Percentiles rank a stretch among this genome's conserved stretches.
Evolutionary conservation across 2,329 filamentous ascomycete genomes (phyloP).

Genomic region (Scedosporium dehoogii): DNA sequence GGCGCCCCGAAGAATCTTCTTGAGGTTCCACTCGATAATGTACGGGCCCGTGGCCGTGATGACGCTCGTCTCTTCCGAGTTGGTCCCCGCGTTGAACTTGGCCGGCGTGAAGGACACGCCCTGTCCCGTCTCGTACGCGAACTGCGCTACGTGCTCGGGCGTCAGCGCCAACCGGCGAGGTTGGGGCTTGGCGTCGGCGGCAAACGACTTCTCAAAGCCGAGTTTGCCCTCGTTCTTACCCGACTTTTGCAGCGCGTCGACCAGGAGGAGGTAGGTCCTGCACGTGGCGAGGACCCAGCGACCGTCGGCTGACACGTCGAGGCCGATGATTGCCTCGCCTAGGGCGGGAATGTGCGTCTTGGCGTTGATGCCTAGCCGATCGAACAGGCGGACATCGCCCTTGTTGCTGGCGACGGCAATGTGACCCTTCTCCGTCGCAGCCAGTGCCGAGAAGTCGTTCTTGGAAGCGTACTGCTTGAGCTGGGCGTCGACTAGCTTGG

Average conservation of each 20-base stretch:
- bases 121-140: conserved; percentile 89
- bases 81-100: conserved; percentile 84
- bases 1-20: conserved; percentile 71
- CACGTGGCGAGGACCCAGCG: conserved; percentile 94
- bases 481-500: conserved; percentile 86
- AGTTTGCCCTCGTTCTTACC: conserved; percentile 97
- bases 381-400: conserved; percentile 93
- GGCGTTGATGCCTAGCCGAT: conserved; percentile 90
- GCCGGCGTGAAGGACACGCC: conserved; percentile 82
- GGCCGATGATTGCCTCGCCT: conserved; percentile 86
- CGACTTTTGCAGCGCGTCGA: conserved; percentile 80
- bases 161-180: conserved; percentile 82
- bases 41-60: conserved; percentile 95
- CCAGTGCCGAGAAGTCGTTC: conserved; percentile 91
- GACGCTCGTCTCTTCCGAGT: conserved; percentile 79
- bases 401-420: conserved; percentile 97
- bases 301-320: conserved; percentile 92
- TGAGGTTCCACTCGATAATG: conserved; percentile 92
- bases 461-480: conserved; percentile 95
- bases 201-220: conserved; percentile 91
- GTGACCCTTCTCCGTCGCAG: conserved; percentile 93
- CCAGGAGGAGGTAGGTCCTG: conserved; percentile 85
- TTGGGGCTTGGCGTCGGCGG: conserved; percentile 86
- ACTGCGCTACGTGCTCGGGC: conserved; percentile 89
- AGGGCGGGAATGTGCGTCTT: conserved; percentile 96